Base-by-base conservation (phyloP, 2,329 filamentous ascomycete species). In the Dothistroma septosporum region DNA sequence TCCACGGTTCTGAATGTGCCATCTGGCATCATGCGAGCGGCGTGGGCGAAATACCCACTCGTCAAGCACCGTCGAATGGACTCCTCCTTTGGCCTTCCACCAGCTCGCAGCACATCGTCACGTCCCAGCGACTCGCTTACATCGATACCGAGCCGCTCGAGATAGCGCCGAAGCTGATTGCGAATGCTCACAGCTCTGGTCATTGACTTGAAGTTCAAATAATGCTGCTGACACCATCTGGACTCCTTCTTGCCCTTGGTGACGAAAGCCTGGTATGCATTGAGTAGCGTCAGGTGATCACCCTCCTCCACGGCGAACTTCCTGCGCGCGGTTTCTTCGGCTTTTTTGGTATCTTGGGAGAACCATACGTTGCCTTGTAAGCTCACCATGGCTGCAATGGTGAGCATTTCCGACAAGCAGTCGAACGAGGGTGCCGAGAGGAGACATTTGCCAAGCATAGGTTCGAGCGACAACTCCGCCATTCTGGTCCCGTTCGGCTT, bases 291-390 rank as follows among this genome's bases (percentile, higher is more conserved):
- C 24, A 97, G 77, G 69, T 97, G 93, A 69, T 99, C 94, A 0
- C 94, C 94, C 78, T 97, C 92, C 63, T 95, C 91, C 7, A 88
- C 92, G 0, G 93, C 91, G 71, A 97, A 97, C 70, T 89, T 90
- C 53, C 90, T 83, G 52, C 90, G 83, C 31, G 87, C 85, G 21
- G 83, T 86, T 71, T 96, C 91, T 73, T 89, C 85, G 55, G 82
- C 80, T 69, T 89, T 92, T 70, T 88, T 89, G 41, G 85, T 89
- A 24, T 92, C 88, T 67, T 91, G 87, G 33, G 88, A 83, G 63
- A 96, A 85, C 88, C 91, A 97, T 0, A 96, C 83, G 50, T 85
- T 87, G 4, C 91, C 90, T 62, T 92, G 90, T 0, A 96, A 79
- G 64, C 88, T 94, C 35, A 91, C 90, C 93, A 99, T 97, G 16